A percentile compares a stretch with the other conserved stretches of the same genome.
Evolutionary conservation across 2,329 filamentous ascomycete species (phyloP).

Genomic region (Epichloe bromicola): DNA sequence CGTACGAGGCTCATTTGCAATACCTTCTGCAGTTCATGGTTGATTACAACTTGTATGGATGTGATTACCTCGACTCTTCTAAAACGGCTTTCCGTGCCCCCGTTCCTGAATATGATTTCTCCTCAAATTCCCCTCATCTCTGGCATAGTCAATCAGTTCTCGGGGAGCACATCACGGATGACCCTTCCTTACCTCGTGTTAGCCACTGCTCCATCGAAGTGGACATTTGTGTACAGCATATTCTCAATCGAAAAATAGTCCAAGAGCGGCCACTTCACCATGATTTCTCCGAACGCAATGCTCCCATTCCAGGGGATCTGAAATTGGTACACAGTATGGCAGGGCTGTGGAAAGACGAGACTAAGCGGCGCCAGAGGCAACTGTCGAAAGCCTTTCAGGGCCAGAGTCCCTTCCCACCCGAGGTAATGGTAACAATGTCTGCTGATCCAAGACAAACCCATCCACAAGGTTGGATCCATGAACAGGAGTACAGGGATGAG

Average conservation of each 20-base stretch:
- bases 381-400: slow-evolving; percentile 51
- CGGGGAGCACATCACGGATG: slow-evolving; percentile 34
- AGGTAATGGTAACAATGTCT: slow-evolving; percentile 79
- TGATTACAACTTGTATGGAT: slow-evolving; percentile 95
- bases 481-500: slow-evolving; percentile 64
- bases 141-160: slow-evolving; percentile 73
- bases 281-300: slow-evolving; percentile 63
- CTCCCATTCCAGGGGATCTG: slow-evolving; percentile 50
- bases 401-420: slow-evolving; percentile 66
- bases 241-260: slow-evolving; percentile 68
- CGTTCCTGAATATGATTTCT: slow-evolving; percentile 54
- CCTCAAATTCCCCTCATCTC: slow-evolving; percentile 46
- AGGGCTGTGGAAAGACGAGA: slow-evolving; percentile 84
- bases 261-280: slow-evolving; percentile 71
- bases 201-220: slow-evolving; percentile 86
- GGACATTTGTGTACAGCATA: slow-evolving; percentile 79
- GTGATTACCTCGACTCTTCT: slow-evolving; percentile 65
- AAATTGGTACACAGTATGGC: slow-evolving; percentile 93
- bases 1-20: slow-evolving; percentile 87
- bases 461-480: slow-evolving; percentile 82
- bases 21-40: slow-evolving; percentile 95
- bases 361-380: slow-evolving; percentile 58
- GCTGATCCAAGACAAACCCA: slow-evolving; percentile 62
- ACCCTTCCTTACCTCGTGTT: slow-evolving; percentile 53
- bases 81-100: slow-evolving; percentile 63